Evolutionary conservation across 208 protist genomes (phyloP).

Genomic region (Acanthamoeba lenticulata): DNA sequence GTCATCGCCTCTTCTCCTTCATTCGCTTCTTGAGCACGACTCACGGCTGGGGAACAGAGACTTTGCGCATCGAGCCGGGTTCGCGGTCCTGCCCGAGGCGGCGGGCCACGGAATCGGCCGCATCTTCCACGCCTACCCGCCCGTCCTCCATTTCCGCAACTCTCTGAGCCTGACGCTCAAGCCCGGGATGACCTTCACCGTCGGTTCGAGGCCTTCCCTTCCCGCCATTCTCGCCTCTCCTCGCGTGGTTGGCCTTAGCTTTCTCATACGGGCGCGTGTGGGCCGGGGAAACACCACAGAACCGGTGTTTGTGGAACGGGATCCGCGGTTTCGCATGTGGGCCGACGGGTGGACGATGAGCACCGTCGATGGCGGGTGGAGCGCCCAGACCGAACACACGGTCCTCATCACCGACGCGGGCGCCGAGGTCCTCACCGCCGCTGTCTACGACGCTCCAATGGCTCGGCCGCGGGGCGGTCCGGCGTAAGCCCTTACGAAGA

Average conservation of each 20-base stretch:
- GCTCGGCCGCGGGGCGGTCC: too few species aligned
- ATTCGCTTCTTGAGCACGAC: not conserved
- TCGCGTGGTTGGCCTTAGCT: not conserved
- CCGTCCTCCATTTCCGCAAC: constrained; percentile 12
- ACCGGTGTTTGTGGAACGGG: constrained; percentile 96
- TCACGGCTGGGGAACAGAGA: not conserved
- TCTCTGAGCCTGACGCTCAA: not conserved
- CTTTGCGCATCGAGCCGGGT: not conserved
- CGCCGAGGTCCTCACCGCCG: not conserved
- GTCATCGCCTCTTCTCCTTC: not conserved
- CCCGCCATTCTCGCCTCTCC: too few species aligned
- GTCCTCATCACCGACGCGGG: constrained; percentile 93
- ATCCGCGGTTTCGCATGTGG: constrained; percentile 90
- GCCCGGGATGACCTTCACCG: constrained; percentile 51
- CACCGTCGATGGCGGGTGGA: constrained; percentile 94
- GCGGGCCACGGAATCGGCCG: constrained; percentile 39
- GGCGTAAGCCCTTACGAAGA: not conserved
- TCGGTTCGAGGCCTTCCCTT: not conserved
- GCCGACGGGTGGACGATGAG: constrained; percentile 96
- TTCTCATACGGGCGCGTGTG: not conserved
- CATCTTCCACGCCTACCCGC: constrained; percentile 12
- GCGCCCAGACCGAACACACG: constrained; percentile 99
- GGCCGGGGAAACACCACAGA: constrained; percentile 94
- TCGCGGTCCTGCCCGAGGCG: not conserved
- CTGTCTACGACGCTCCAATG: not conserved